A percentile compares a stretch with the other conserved stretches of the same genome.
Evolutionary conservation across 225 moss, liverwort and hornwort species (phyloP).

Genomic region (Physcomitrium patens): DNA sequence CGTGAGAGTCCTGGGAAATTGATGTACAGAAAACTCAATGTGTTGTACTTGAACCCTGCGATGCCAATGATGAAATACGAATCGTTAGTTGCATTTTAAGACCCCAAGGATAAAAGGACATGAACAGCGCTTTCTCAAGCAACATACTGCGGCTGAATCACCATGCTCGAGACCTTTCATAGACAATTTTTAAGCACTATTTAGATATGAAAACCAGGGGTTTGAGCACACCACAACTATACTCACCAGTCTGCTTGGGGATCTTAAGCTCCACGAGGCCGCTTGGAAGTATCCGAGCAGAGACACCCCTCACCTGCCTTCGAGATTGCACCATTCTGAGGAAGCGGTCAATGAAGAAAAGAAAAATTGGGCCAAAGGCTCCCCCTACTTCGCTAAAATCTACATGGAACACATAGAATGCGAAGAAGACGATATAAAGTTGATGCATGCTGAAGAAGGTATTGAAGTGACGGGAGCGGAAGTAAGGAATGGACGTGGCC

Average conservation of each 20-base stretch:
- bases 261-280: slow-evolving; percentile 68
- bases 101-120: no score
- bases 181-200: no score
- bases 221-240: background rate
- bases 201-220: slow-evolving; percentile 29
- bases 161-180: no score
- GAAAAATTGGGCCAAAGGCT: slow-evolving; percentile 56
- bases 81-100: no score
- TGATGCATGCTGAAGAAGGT: slow-evolving; percentile 68
- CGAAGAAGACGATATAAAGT: slow-evolving; percentile 63
- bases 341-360: slow-evolving; percentile 86
- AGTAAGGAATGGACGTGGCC: slow-evolving; percentile 38
- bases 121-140: background rate
- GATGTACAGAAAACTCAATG: slow-evolving; percentile 65
- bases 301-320: slow-evolving; percentile 39
- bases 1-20: slow-evolving; percentile 48
- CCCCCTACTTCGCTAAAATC: slow-evolving; percentile 24
- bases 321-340: slow-evolving; percentile 69
- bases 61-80: background rate
- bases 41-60: slow-evolving; percentile 59
- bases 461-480: slow-evolving; percentile 50
- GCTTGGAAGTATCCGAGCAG: slow-evolving; percentile 53
- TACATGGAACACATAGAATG: slow-evolving; percentile 45
- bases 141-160: no score
- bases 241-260: slow-evolving; percentile 41